Evolutionary conservation across 352 stramenopile genomes (phyloP), one percentile per base, ranked within the genome.

Genomic region (Globisporangium heterothallicum): DNA sequence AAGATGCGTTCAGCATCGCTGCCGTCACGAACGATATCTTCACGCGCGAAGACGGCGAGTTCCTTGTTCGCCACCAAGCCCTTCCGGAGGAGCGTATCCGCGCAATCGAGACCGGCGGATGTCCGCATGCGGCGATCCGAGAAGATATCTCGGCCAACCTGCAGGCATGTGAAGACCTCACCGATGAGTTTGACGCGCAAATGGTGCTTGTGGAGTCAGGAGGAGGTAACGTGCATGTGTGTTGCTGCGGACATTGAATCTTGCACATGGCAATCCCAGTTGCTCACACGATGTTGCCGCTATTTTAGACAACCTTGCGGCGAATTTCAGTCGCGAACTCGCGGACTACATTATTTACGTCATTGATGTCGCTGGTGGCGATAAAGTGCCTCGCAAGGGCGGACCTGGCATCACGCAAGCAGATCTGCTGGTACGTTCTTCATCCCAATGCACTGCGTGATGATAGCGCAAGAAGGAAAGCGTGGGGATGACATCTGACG

Each of bases 11-110:
- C 56, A 95, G 78, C 59, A 77, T 97, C 42, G 84, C 72, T 19
- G 86, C 87, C 7, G 85, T 99, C n/a, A 99, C 96, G 7, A 99
- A 99, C 71, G 96, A 99, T 54, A 99, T 99, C 59, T 99, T 99
- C 63, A 99, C 96, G 25, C 87, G 95, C 57, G 96, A 99, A 70
- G 96, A 99, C 78, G 92, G 90, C 24, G 94, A 99, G 75, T 99
- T 99, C 69, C 86, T 99, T n/a, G 85, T 94, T 9, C 70, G 86
- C 22, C 92, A 98, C 58, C 49, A 92, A 22, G 96, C 93, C 22
- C 82, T 99, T 34, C 79, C 80, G 0, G 68, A 83, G 19, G 69
- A 94, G 40, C 84, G 94, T 22, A 99, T 99, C 59, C 73, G 81
- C 5, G 92, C 96, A 21, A 97, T 99, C 42, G 96, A 99, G 74